Conservation (phyloP, 163 green algal species). For the Coccomyxa subellipsoidea region DNA sequence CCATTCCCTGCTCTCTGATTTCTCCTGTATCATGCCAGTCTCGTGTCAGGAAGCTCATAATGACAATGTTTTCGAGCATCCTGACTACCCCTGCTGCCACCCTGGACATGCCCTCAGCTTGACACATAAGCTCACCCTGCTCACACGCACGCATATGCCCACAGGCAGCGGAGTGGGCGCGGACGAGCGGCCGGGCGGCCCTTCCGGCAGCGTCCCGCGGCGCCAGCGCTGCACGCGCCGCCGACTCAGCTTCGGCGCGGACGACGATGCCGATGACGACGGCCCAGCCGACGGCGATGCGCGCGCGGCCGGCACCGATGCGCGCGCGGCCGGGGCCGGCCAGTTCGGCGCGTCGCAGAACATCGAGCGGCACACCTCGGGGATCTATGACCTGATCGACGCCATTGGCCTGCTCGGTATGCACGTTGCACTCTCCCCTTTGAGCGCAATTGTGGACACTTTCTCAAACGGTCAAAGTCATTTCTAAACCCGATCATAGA, state of each 20-base stretch:
- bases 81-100: no score
- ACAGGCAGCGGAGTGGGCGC: neutral
- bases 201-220: neutral
- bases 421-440: neutral
- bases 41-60: no score
- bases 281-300: neutral
- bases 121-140: no score
- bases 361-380: conserved; percentile 2
- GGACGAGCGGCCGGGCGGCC: neutral
- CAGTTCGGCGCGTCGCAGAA: no score
- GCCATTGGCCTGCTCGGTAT: conserved; percentile 6
- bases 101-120: no score
- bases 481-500: no score
- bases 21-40: no score
- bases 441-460: no score
- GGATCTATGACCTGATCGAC: conserved; percentile 7
- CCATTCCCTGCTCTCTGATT: no score
- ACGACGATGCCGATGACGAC: neutral
- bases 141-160: no score
- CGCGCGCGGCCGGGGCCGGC: neutral
- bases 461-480: no score
- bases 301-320: neutral
- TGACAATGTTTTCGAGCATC: no score
- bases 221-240: neutral
- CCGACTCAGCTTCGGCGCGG: neutral